Base-by-base conservation (phyloP, 2,329 filamentous ascomycete genomes). In the Hawksworthiomyces lignivorus region DNA sequence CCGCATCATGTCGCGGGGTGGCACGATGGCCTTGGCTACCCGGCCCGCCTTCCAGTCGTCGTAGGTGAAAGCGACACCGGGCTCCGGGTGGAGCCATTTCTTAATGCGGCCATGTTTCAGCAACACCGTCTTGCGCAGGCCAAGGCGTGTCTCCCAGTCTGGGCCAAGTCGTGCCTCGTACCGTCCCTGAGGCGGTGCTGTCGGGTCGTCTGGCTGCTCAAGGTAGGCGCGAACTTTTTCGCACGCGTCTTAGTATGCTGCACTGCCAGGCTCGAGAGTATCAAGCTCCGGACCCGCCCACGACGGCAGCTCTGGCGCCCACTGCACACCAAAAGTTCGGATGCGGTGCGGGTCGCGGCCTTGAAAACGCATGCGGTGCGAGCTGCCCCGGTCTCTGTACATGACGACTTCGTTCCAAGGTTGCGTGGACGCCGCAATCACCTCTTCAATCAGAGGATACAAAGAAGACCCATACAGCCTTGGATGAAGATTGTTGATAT, bases 31-130 rank as follows among this genome's bases (percentile, higher is more conserved):
- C 18, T 38, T 39, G 15, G 15, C 38, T 14, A 8, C 43, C 4
- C 54, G 11, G 46, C 48, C 29, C 39, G 53, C 10, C 58, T 58
- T 32, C 54, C 59, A 40, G 14, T 43, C 31, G 4, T 21, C 42
- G 27, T 48, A 33, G 12, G 9, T 32, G 29, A 43, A 38, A 10
- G 24, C 12, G n/a, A 18, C 32, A 8, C 51, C 53, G 10, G 51
- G 48, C 33, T 48, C 45, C 2, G 45, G 47, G 10, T 52, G 45
- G 11, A 45, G 11, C 15, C 47, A 31, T 7, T 51, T 34, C 7
- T 51, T 46, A 17, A 50, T 11, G 15, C 34, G 9, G 9, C 9
- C 24, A n/a, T 22, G 29, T 37, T 41, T 38, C 19, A 36, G 11
- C 17, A 18, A 24, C 18, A 9, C 52, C 30, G 38, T 50, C 21